Conservation (phyloP, 2,329 filamentous ascomycete genomes). For the Ophiostoma pallidulum region DNA sequence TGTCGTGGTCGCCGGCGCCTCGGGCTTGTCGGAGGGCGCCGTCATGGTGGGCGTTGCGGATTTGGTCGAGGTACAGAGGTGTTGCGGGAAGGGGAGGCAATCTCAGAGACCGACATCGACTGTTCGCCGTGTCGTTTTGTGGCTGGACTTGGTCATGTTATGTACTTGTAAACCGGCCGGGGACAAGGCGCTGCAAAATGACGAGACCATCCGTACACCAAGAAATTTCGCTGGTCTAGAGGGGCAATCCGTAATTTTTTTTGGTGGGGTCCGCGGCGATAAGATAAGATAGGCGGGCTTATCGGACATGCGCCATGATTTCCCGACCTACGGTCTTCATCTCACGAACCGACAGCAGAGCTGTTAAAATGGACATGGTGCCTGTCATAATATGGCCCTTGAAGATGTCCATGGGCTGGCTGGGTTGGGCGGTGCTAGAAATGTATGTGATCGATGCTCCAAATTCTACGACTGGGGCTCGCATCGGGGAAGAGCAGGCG, state of each 20-base stretch:
- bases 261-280: constrained; percentile 9
- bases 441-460: background rate
- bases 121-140: background rate
- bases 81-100: too few relatives aligned
- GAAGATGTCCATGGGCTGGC: too few relatives aligned
- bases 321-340: too few relatives aligned
- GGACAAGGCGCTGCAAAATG: constrained; percentile 1
- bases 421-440: background rate
- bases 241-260: constrained; percentile 6
- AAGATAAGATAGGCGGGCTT: constrained; percentile 10
- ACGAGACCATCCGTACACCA: background rate
- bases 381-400: too few relatives aligned
- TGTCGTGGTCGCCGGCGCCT: constrained; percentile 10
- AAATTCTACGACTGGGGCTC: too few relatives aligned
- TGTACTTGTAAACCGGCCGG: too few relatives aligned
- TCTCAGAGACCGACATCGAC: background rate
- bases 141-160: too few relatives aligned
- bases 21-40: constrained; percentile 16
- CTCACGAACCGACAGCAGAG: background rate
- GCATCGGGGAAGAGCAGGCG: too few relatives aligned
- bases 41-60: constrained; percentile 18
- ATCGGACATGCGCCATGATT: background rate
- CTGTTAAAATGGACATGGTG: background rate
- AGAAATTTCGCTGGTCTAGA: constrained; percentile 6
- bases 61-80: background rate